phyloP scores from a whole-genome alignment of 2,329 filamentous ascomycete genomes.

The Hypoxylon sp. region DNA sequence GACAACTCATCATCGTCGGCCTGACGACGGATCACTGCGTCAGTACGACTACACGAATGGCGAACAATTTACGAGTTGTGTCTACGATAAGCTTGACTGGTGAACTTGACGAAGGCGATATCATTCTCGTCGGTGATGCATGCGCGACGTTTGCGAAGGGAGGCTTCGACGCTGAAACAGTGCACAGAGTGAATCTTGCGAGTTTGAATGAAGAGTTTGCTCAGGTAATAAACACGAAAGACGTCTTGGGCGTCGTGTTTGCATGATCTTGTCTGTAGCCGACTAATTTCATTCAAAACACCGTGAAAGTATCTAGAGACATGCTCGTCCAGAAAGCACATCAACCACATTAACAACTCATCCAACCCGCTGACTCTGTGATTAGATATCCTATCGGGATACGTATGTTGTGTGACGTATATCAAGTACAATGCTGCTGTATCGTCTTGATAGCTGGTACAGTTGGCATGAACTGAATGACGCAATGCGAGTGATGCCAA shows the following conservation, averaged over 20 bases:
- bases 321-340: neutral
- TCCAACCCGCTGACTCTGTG: neutral
- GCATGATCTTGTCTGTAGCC: conserved; percentile 16
- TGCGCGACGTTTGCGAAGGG: conserved; percentile 63
- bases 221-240: conserved; percentile 56
- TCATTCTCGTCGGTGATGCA: conserved; percentile 63
- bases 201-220: conserved; percentile 64
- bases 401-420: conserved; percentile 10
- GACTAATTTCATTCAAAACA: neutral
- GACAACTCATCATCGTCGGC: conserved; percentile 60
- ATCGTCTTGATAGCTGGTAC: conserved; percentile 1
- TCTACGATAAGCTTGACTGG: conserved; percentile 43
- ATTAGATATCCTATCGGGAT: conserved; percentile 4
- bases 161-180: conserved; percentile 61
- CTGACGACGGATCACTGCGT: conserved; percentile 67
- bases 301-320: conserved; percentile 13
- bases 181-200: conserved; percentile 62
- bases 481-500: neutral
- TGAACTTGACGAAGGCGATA: conserved; percentile 52
- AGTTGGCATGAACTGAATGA: neutral
- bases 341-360: neutral
- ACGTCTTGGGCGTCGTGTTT: conserved; percentile 50
- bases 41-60: conserved; percentile 64
- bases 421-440: neutral
- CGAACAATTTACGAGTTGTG: conserved; percentile 62